Evolutionary conservation across 2,329 filamentous ascomycete species (phyloP), one percentile per base, ranked within the genome.

Genomic region (Fusarium clavum): DNA sequence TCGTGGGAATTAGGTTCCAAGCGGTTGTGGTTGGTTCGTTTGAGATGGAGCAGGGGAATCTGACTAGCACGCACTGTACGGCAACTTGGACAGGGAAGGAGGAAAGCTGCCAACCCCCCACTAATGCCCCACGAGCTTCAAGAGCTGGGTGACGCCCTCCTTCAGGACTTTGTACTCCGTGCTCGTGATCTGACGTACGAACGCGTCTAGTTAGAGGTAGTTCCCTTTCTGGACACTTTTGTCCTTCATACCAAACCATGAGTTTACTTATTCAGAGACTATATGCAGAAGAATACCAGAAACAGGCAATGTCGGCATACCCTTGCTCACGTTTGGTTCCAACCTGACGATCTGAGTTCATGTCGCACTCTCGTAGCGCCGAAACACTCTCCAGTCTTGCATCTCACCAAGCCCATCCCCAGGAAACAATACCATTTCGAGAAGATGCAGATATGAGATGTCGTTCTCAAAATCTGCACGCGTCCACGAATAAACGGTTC

Each of bases 21-120:
- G 63, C 47, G 41, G 59, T 61, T 71, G 64, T 57, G 54, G 64
- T 61, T 70, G 64, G 68, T 60, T 69, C 55, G 68, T 71, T 71
- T 71, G 59, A 68, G 68, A 69, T 68, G 62, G 27, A 70, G 46
- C 57, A 57, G 27, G 58, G 55, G 43, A 57, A 56, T 53, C 51
- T 60, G 47, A 56, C 61, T 51, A 40, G 52, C 20, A 58, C 61
- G 47, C 67, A 71, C 67, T 69, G 68, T 70, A 69, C 22, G 47
- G 59, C 51, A 61, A 68, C 52, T 54, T 49, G 27, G 48, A 40
- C 55, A 59, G 41, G 64, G 54, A 64, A 71, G 67, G 67, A 68
- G 58, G 52, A 64, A 45, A 56, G 58, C 56, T 58, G 55, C 29
- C 52, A 62, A 44, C 45, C 60, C 66, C 65, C 67, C 61, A 66